These are phyloP conservation scores for Chamaenerion angustifolium DNA, from an alignment of 345 rosid species.

Conservation along the genomic window DNA sequence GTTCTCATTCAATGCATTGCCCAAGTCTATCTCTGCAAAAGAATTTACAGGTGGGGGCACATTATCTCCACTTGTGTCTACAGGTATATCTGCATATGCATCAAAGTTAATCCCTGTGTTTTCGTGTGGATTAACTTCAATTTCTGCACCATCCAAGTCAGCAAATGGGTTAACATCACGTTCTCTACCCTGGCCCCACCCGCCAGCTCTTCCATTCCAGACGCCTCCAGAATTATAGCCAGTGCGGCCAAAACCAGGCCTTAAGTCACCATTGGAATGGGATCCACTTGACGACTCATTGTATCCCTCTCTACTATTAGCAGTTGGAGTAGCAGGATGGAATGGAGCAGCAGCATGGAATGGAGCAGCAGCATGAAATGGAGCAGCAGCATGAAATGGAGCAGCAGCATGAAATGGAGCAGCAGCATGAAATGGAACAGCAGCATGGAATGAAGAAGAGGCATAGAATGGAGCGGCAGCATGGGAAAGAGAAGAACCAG, in stretches of 20 bases:
- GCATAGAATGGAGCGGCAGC: no score
- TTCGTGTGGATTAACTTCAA: conserved; percentile 19
- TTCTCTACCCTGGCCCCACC: conserved; percentile 38
- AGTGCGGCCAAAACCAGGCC: conserved; percentile 16
- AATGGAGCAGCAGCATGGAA: no score
- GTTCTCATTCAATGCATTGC: conserved; percentile 34
- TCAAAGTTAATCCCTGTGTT: conserved; percentile 41
- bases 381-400: no score
- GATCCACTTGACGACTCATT: conserved; percentile 15
- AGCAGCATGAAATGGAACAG: no score
- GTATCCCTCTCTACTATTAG: conserved; percentile 9
- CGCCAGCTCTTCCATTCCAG: conserved; percentile 25
- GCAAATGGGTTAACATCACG: conserved; percentile 42
- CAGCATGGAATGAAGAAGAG: no score
- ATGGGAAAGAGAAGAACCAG: no score
- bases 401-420: no score
- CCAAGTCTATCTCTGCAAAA: conserved; percentile 49
- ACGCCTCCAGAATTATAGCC: conserved; percentile 16
- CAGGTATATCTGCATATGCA: conserved; percentile 50
- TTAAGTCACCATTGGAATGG: conserved; percentile 17
- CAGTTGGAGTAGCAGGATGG: conserved; percentile 1
- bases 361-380: no score
- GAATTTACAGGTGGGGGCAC: conserved; percentile 43
- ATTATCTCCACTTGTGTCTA: conserved; percentile 42
- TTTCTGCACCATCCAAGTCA: conserved; percentile 11